Conservation (phyloP, 257 asterid species). For the Thymus mandschuricus region DNA sequence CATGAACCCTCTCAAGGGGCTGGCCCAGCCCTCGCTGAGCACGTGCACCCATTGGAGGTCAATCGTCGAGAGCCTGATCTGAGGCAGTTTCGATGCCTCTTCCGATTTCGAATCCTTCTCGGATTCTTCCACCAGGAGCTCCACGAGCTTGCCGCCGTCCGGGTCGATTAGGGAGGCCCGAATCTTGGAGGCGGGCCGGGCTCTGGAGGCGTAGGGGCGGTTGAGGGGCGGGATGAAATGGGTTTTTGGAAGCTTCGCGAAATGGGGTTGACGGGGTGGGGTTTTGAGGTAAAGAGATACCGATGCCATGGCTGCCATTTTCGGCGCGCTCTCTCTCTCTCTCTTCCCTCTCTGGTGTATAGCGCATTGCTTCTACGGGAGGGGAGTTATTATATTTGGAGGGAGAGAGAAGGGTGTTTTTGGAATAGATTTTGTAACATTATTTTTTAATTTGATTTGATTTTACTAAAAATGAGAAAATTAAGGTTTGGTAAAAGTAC, state of each 20-base stretch:
- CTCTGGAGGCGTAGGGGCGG: slow-evolving; percentile 29
- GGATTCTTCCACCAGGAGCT: slow-evolving; percentile 59
- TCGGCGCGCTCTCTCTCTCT: slow-evolving; percentile 19
- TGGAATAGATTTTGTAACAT: neutral
- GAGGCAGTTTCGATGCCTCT: slow-evolving; percentile 60
- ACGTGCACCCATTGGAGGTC: slow-evolving; percentile 98
- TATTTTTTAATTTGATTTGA: no score
- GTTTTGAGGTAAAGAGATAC: slow-evolving; percentile 66
- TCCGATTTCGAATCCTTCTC: slow-evolving; percentile 49
- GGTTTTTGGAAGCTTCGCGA: slow-evolving; percentile 43
- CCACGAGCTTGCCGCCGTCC: slow-evolving; percentile 83
- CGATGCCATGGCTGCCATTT: slow-evolving; percentile 77
- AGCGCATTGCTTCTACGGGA: neutral
- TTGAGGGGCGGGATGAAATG: slow-evolving; percentile 39
- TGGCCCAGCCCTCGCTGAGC: slow-evolving; percentile 98
- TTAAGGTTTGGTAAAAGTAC: no score
- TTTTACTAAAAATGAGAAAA: no score
- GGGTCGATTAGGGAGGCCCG: slow-evolving; percentile 75
- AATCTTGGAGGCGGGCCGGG: slow-evolving; percentile 28
- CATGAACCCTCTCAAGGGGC: slow-evolving; percentile 95
- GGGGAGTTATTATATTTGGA: slow-evolving; percentile 32
- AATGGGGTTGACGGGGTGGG: slow-evolving; percentile 31
- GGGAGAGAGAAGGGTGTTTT: slow-evolving; percentile 31
- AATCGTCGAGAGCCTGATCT: slow-evolving; percentile 61
- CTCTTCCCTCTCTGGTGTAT: neutral